Conservation (phyloP, 768 basidiomycete genomes). For the Mycena polygramma region DNA sequence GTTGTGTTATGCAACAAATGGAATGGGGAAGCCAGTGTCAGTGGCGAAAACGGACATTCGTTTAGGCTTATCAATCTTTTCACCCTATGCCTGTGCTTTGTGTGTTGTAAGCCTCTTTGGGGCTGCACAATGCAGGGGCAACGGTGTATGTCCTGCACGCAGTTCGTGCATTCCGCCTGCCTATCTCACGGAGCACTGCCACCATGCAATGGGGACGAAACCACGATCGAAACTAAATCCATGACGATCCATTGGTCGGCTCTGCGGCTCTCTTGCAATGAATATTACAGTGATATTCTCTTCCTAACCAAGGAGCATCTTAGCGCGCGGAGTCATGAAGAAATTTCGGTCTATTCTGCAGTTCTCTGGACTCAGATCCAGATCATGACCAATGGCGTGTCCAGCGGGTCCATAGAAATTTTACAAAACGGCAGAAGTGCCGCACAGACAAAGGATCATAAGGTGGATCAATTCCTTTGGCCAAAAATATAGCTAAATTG, state of each 20-base stretch:
- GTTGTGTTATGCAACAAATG: constrained; percentile 53
- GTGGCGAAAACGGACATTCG: constrained; percentile 57
- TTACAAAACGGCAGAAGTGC: constrained; percentile 49
- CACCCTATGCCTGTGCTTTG: constrained; percentile 77
- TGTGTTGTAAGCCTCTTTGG: constrained; percentile 82
- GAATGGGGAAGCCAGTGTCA: constrained; percentile 33
- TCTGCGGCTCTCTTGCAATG: constrained; percentile 70
- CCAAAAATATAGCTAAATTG: too few relatives aligned
- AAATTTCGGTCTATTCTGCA: constrained; percentile 71
- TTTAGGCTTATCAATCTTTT: constrained; percentile 77
- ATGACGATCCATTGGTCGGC: constrained; percentile 65
- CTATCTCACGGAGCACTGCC: constrained; percentile 46
- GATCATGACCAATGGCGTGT: constrained; percentile 75
- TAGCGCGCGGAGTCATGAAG: constrained; percentile 69
- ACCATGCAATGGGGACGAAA: constrained; percentile 53
- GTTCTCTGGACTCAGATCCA: constrained; percentile 78
- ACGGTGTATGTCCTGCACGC: constrained; percentile 71
- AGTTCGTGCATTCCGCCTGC: constrained; percentile 73
- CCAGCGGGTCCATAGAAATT: constrained; percentile 74
- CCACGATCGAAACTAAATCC: constrained; percentile 56
- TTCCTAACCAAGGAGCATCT: constrained; percentile 61
- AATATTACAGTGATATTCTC: constrained; percentile 62
- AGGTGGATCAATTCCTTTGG: constrained; percentile 2
- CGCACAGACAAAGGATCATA: constrained; percentile 45
- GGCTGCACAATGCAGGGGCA: constrained; percentile 74